A percentile compares a stretch with the other conserved stretches of the same genome.
Evolutionary conservation across 306 rosid species (phyloP).

Genomic region (Vigna hirtella): DNA sequence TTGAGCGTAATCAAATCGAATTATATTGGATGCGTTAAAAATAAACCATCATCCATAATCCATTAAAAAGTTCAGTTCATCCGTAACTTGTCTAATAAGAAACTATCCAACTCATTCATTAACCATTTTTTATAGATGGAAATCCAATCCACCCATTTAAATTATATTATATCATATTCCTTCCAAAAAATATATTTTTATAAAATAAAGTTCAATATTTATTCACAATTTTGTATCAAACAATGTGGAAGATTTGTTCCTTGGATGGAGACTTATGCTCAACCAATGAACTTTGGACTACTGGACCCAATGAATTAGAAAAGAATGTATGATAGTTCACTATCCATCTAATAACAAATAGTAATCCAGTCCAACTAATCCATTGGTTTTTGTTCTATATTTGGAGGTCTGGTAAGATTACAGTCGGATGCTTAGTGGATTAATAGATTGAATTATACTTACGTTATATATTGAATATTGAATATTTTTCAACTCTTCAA

Average conservation of each 20-base stretch:
- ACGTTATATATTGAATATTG: not conserved
- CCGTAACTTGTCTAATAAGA: not conserved
- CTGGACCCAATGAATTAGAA: not conserved
- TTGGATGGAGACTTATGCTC: not conserved
- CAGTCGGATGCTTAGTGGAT: not conserved
- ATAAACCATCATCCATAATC: not conserved
- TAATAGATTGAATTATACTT: not conserved
- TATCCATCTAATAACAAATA: not conserved
- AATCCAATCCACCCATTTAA: constrained; percentile 2
- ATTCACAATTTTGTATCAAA: not conserved
- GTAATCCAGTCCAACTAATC: not conserved
- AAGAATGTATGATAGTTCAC: not conserved
- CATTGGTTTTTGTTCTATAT: not conserved
- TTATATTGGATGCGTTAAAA: not conserved
- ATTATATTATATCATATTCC: not conserved
- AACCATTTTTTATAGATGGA: not conserved
- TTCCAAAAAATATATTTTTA: not conserved
- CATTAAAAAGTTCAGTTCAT: not conserved
- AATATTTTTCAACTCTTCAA: not conserved
- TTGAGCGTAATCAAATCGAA: not conserved
- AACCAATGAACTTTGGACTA: not conserved
- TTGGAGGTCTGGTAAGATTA: not conserved
- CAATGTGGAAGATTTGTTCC: not conserved
- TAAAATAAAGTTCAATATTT: not conserved
- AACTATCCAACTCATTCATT: not conserved